Evolutionary conservation across 352 stramenopile genomes (phyloP), one percentile per base, ranked within the genome.

Genomic region (Hyphochytrium catenoides): DNA sequence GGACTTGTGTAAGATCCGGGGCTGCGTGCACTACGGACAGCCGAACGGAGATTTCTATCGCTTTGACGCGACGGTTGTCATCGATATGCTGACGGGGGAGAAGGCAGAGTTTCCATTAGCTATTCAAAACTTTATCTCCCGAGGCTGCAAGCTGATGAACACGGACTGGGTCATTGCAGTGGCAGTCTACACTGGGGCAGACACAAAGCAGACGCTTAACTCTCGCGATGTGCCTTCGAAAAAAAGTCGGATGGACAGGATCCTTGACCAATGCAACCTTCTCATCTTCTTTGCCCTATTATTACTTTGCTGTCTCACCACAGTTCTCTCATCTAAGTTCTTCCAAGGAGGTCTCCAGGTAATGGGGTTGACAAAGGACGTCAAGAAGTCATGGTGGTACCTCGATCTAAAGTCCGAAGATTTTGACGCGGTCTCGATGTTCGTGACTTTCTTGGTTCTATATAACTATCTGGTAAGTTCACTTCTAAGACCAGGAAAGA

Each of bases 211-310:
- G 1, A 52, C 78, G 11, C 69, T 74, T 18, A 84, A 84, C 39
- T 77, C 75, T 57, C 78, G 79, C 43, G 59, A 61, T 0, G 68
- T 81, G 17, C 67, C 69, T 16, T 84, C 67, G 29, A 84, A 84
- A 35, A 79, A 82, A 44, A 76, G 60, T 21, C 60, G 69, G 0
- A 51, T 84, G 14, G 67, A 84, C 38, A 54, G 57, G 1, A 73
- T 70, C 12, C 58, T 62, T 0, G 81, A 84, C 34, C 58, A 60
- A 2, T 84, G 69, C 25, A 79, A 81, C 20, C 56, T 81, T 7
- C 49, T 84, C n/a, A 67, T 84, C 23, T 81, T 84, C 24, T 56
- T 54, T 3, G 56, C 81, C 7, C 49, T 82, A 8, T 79, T 78
- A 27, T 11, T 43, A 7, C 8, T 36, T 4, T 23, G 23, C 25